phyloP scores from a whole-genome alignment of 192 early-diverging fungal species.

The Coemansia sp. region DNA sequence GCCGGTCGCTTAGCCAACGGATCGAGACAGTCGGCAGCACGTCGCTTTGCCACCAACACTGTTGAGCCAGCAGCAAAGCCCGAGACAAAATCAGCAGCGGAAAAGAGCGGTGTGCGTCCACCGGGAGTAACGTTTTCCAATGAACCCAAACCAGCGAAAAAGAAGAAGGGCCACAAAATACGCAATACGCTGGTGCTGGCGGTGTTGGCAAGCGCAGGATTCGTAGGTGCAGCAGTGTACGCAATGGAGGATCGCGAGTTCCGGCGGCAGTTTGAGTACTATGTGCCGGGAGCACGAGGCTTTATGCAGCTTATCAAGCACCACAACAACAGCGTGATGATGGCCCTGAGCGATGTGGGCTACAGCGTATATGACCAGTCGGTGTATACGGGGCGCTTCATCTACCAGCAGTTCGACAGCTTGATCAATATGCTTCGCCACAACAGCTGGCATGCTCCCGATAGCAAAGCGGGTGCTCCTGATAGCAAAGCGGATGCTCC shows the following conservation, averaged over 20 bases:
- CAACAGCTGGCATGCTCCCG: slow-evolving; percentile 48
- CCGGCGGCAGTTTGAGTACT: slow-evolving; percentile 56
- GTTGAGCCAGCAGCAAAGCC: neutral
- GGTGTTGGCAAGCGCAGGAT: slow-evolving; percentile 30
- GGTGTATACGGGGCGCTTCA: slow-evolving; percentile 40
- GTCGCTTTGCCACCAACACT: slow-evolving; percentile 19
- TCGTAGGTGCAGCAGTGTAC: slow-evolving; percentile 45
- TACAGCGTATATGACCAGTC: slow-evolving; percentile 57
- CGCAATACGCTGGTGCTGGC: slow-evolving; percentile 34
- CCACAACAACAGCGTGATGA: slow-evolving; percentile 47
- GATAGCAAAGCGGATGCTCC: slow-evolving; percentile 9
- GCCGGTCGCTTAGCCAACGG: no score
- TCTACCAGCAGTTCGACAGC: slow-evolving; percentile 51
- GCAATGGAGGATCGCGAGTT: slow-evolving; percentile 54
- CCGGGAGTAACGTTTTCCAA: slow-evolving; percentile 19
- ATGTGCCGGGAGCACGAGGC: slow-evolving; percentile 58
- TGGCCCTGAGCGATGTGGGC: slow-evolving; percentile 57
- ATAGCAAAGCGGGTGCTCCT: slow-evolving; percentile 6
- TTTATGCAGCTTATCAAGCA: slow-evolving; percentile 56
- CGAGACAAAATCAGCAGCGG: slow-evolving; percentile 8
- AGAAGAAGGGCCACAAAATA: slow-evolving; percentile 44
- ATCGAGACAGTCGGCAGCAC: no score
- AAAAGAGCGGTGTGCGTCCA: slow-evolving; percentile 22
- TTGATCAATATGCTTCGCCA: slow-evolving; percentile 54
- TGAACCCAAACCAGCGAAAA: slow-evolving; percentile 30